Evolutionary conservation across 108 stramenopile genomes (phyloP), one percentile per base, ranked within the genome.

Genomic region (Bacterosira constricta): DNA sequence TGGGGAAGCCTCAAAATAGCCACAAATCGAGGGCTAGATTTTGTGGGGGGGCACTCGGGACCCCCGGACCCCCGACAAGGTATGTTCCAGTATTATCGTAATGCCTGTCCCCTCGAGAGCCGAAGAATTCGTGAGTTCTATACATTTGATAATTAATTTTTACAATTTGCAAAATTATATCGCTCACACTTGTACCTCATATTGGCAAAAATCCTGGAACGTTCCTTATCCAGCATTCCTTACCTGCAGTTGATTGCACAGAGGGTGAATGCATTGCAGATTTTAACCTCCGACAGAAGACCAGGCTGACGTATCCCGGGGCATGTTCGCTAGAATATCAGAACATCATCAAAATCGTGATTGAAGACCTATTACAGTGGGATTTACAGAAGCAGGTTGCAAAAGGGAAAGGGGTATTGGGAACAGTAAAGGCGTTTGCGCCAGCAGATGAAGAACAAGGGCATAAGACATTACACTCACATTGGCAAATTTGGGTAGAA

Each of bases 391-490:
- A 35, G 1, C 25, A 57, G 21, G 42, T 46, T 1, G 44, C 37
- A 17, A 69, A 58, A 45, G 1, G 68, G 12, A 61, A 8, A 21
- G 68, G 68, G 11, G 32, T 69, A 2, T 35, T 69, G 26, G 68
- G 68, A 29, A 58, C 2, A 5, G 32, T 69, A 32, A 18, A 51
- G 39, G 68, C 39, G 1, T 69, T 12, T 31, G 55, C 44, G 9
- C 55, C 21, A 44, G 56, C 68, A 7, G 68, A 58, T 31, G 68
- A 69, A 46, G 68, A 69, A 34, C 56, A 69, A 36, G 68, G 68
- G 44, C 26, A 55, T 6, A 23, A 23, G 21, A 35, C 68, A 23
- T 46, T 69, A 23, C 68, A 69, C 46, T 26, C 49, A 17, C 68
- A 69, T 31, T 69, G 68, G 68, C 45, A 57, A 15, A 29, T 69